phyloP scores from a whole-genome alignment of 2,329 filamentous ascomycete species.

The Colletotrichum lupini region DNA sequence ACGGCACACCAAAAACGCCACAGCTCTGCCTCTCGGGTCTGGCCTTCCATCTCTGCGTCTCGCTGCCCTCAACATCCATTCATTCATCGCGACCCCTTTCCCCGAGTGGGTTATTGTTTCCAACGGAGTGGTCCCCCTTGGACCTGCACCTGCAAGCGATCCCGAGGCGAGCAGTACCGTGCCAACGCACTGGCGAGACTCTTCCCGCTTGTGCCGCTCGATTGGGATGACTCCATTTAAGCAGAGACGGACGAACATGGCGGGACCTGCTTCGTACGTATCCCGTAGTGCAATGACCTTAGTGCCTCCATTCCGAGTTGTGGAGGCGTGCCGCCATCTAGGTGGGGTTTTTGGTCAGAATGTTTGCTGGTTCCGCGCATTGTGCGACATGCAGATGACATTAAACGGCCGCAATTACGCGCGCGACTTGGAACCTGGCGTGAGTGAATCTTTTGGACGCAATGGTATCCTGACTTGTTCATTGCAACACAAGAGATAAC shows the following conservation, averaged over 20 bases:
- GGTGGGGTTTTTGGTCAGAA: background rate
- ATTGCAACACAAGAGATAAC: background rate
- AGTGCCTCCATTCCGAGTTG: background rate
- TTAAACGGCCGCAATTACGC: background rate
- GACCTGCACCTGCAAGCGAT: conserved; percentile 21
- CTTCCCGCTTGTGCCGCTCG: conserved; percentile 22
- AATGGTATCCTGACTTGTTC: background rate
- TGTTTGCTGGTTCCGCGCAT: background rate
- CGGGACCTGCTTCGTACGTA: background rate
- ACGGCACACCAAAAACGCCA: background rate
- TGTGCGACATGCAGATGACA: background rate
- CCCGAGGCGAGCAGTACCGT: background rate
- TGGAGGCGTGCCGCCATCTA: background rate
- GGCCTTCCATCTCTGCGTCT: background rate
- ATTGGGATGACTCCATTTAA: background rate
- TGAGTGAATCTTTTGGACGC: background rate
- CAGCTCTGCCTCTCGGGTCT: background rate
- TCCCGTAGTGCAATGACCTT: background rate
- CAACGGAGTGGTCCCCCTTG: conserved; percentile 8
- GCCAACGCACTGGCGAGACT: conserved; percentile 13
- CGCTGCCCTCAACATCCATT: background rate
- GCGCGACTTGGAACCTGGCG: background rate
- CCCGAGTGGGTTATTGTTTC: background rate
- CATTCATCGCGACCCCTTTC: background rate
- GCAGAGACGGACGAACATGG: background rate